Evolutionary conservation across 1,284 basidiomycete genomes (phyloP).

Genomic region (Violaceomyces palustris): DNA sequence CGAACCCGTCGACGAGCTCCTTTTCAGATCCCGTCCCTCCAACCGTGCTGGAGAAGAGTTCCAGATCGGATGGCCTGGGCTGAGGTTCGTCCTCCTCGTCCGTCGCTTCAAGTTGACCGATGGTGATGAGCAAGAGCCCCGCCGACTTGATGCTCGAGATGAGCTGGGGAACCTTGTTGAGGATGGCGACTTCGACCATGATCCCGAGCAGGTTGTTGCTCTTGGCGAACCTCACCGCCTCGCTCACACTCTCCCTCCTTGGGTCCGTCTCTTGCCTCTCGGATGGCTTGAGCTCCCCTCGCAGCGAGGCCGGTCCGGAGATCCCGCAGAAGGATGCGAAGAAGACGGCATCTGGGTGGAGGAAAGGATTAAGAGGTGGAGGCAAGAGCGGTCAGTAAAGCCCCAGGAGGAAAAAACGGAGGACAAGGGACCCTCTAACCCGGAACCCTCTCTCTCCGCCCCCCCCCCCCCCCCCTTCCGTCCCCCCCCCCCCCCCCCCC

Average conservation of each 20-base stretch:
- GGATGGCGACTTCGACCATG: constrained; percentile 73
- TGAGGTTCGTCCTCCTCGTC: neutral
- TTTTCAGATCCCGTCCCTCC: constrained; percentile 2
- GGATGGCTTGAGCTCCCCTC: constrained; percentile 46
- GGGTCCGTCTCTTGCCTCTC: constrained; percentile 57
- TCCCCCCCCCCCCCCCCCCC: too few relatives aligned
- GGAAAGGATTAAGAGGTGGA: constrained; percentile 6
- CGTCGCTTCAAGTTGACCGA: constrained; percentile 20
- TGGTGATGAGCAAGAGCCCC: constrained; percentile 45
- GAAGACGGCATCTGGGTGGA: constrained; percentile 71
- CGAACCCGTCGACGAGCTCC: constrained; percentile 32
- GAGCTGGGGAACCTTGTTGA: constrained; percentile 39
- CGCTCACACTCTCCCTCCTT: constrained; percentile 68
- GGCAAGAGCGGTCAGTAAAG: too few relatives aligned
- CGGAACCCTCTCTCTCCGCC: too few relatives aligned
- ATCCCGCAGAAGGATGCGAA: constrained; percentile 83
- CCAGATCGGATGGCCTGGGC: neutral
- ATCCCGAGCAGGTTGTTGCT: constrained; percentile 89
- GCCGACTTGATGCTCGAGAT: constrained; percentile 46
- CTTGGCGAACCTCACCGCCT: constrained; percentile 90
- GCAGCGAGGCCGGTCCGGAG: constrained; percentile 44
- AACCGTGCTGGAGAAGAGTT: neutral
- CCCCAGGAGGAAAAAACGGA: constrained; percentile 6
- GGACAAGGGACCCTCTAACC: constrained; percentile 56
- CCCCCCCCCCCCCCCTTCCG: too few relatives aligned